Conservation (phyloP, 2,329 filamentous ascomycete species). For the Domatiomyces globalis region DNA sequence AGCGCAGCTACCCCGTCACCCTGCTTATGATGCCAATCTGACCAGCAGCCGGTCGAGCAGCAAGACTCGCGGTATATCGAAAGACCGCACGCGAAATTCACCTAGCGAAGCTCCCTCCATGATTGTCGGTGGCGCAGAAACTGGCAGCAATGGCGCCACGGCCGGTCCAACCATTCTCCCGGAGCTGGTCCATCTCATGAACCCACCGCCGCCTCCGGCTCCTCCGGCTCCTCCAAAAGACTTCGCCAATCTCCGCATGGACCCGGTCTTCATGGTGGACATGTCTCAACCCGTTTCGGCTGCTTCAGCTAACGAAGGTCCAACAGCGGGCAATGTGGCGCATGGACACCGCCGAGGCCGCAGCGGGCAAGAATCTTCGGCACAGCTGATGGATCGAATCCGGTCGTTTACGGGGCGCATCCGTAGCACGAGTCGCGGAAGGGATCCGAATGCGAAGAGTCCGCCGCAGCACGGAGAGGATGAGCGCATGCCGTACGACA, state of each 20-base stretch:
- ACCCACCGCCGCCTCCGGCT: slow-evolving; percentile 35
- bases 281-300: slow-evolving; percentile 20
- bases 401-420: slow-evolving; percentile 44
- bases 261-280: slow-evolving; percentile 21
- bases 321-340: slow-evolving; percentile 25
- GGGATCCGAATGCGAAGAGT: slow-evolving; percentile 14
- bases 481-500: slow-evolving; percentile 6
- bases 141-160: not conserved
- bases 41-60: slow-evolving; percentile 29
- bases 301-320: slow-evolving; percentile 18
- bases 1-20: slow-evolving; percentile 15
- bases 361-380: slow-evolving; percentile 38
- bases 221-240: slow-evolving; percentile 14
- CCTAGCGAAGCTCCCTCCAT: slow-evolving; percentile 3
- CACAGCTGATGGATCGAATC: slow-evolving; percentile 39
- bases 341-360: slow-evolving; percentile 36
- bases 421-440: slow-evolving; percentile 42
- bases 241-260: slow-evolving; percentile 15
- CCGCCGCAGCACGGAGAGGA: slow-evolving; percentile 9
- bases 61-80: slow-evolving; percentile 29
- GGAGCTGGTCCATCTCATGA: slow-evolving; percentile 45
- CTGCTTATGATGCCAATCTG: slow-evolving; percentile 14
- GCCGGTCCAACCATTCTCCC: slow-evolving; percentile 38
- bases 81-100: slow-evolving; percentile 12
- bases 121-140: slow-evolving; percentile 3